phyloP scores from a whole-genome alignment of 2,329 filamentous ascomycete species.

The Xylariales sp. region DNA sequence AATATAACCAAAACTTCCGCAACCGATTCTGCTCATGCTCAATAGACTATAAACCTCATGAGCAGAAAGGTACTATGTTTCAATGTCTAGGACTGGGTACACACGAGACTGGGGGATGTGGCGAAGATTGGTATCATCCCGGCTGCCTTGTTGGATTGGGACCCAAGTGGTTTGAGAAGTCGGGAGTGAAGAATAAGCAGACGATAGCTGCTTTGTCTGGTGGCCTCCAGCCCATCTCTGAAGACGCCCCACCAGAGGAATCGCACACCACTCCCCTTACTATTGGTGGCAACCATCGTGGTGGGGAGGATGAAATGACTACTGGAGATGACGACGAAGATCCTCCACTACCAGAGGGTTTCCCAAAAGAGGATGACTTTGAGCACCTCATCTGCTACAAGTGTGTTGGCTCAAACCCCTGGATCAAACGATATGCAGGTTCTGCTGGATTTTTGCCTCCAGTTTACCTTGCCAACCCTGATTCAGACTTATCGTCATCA shows the following conservation, averaged over 20 bases:
- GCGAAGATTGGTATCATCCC: constrained; percentile 97
- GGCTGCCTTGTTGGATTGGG: constrained; percentile 83
- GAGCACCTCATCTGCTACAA: constrained; percentile 92
- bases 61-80: constrained; percentile 97
- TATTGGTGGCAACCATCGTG: no score
- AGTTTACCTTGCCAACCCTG: constrained; percentile 46
- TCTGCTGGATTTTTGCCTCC: constrained; percentile 74
- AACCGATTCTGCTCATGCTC: constrained; percentile 90
- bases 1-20: constrained; percentile 92
- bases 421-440: constrained; percentile 86
- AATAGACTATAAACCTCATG: constrained; percentile 80
- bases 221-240: constrained; percentile 43
- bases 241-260: constrained; percentile 31
- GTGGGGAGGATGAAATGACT: no score
- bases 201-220: constrained; percentile 13
- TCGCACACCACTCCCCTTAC: no score
- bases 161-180: constrained; percentile 64
- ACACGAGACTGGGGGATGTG: constrained; percentile 79
- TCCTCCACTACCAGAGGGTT: constrained; percentile 73
- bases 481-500: constrained; percentile 9
- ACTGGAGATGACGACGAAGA: constrained; percentile 51
- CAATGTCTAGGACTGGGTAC: constrained; percentile 87
- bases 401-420: constrained; percentile 81
- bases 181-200: constrained; percentile 26
- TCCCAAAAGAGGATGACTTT: constrained; percentile 85